A percentile compares a stretch with the other conserved stretches of the same genome.
phyloP scores from a whole-genome alignment of 768 basidiomycete species.

The Lactarius vividus region DNA sequence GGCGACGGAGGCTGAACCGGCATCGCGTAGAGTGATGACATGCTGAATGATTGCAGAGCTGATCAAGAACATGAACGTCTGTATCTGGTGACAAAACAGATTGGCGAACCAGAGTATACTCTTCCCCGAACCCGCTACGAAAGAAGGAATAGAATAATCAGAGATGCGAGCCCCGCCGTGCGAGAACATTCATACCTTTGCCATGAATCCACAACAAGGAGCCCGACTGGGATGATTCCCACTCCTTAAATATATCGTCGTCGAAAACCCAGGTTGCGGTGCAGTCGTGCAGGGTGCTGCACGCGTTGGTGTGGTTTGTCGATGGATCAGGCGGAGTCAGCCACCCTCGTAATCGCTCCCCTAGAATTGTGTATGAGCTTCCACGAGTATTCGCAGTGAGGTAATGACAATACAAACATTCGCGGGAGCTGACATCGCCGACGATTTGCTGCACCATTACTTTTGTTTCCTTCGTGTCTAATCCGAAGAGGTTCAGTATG shows the following conservation, averaged over 20 bases:
- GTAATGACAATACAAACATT: neutral
- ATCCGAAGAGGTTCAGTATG: too few species aligned
- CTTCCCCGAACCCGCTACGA: neutral
- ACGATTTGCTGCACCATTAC: neutral
- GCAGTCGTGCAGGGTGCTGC: neutral
- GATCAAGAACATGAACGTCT: neutral
- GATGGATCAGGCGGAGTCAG: neutral
- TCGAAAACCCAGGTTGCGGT: neutral
- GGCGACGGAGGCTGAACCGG: neutral
- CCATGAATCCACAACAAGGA: neutral
- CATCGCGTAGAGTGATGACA: neutral
- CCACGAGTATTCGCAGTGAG: neutral
- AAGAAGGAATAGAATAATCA: neutral
- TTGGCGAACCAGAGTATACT: neutral
- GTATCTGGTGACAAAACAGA: neutral
- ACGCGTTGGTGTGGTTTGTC: neutral
- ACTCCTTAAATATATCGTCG: neutral
- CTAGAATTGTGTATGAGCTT: neutral
- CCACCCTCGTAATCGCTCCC: neutral
- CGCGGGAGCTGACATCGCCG: neutral
- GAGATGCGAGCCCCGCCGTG: neutral
- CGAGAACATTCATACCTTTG: neutral
- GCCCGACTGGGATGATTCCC: neutral
- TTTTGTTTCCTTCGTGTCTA: neutral
- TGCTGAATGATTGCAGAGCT: neutral